Evolutionary conservation across 1,284 basidiomycete genomes (phyloP).

Genomic region (Trametes polyzona): DNA sequence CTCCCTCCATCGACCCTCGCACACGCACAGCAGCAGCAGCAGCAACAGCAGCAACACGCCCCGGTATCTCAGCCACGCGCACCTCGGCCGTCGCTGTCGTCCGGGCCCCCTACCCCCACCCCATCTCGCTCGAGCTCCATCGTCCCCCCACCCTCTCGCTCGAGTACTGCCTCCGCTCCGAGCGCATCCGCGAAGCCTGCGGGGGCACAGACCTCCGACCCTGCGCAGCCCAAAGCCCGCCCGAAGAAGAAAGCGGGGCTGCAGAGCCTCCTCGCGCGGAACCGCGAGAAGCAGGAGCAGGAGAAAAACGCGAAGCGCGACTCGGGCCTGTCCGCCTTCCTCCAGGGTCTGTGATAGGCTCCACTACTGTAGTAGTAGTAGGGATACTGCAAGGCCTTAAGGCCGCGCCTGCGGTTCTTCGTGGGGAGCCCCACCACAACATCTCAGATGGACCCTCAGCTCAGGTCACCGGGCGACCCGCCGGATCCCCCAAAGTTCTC

Average conservation of each 20-base stretch:
- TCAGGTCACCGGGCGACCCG: too few species aligned
- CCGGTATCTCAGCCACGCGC: slow-evolving; percentile 12
- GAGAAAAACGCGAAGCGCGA: slow-evolving; percentile 40
- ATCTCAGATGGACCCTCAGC: too few species aligned
- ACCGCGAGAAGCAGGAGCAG: slow-evolving; percentile 52
- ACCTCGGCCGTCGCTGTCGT: slow-evolving; percentile 6
- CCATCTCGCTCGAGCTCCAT: slow-evolving; percentile 16
- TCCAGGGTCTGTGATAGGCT: slow-evolving; percentile 35
- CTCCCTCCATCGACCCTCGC: not conserved
- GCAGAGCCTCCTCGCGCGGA: slow-evolving; percentile 64
- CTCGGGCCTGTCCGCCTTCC: slow-evolving; percentile 55
- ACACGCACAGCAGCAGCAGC: too few species aligned
- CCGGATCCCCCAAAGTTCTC: too few species aligned
- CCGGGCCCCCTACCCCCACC: slow-evolving; percentile 12
- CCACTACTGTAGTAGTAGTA: too few species aligned
- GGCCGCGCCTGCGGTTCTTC: too few species aligned
- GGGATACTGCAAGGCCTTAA: too few species aligned
- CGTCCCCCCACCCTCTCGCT: not conserved
- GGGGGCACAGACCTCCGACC: not conserved
- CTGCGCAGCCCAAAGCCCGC: slow-evolving; percentile 33
- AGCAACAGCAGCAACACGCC: slow-evolving; percentile 1
- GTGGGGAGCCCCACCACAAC: too few species aligned
- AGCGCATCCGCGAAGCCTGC: not conserved
- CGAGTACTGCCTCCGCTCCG: slow-evolving; percentile 5
- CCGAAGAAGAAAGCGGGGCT: slow-evolving; percentile 53